Evolutionary conservation across 345 rosid genomes (phyloP).

Genomic region (Luvunga scandens): DNA sequence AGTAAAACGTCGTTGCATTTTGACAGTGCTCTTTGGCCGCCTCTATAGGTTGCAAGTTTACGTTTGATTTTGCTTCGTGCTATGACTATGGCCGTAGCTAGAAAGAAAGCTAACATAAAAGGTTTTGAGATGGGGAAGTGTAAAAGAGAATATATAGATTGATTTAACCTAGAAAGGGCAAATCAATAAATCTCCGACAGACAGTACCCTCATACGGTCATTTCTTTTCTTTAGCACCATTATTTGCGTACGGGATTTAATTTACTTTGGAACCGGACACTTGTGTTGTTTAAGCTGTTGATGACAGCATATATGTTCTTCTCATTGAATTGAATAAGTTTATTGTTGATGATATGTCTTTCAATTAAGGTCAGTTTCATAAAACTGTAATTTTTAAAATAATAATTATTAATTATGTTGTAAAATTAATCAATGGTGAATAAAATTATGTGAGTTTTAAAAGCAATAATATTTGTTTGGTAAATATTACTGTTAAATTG

Average conservation of each 20-base stretch:
- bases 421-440: too few species aligned
- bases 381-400: too few species aligned
- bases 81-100: neutral
- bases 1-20: too few species aligned
- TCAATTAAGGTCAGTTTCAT: too few species aligned
- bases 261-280: neutral
- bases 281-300: neutral
- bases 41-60: too few species aligned
- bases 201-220: neutral
- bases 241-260: neutral
- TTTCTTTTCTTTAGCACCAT: neutral
- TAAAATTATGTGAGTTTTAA: too few species aligned
- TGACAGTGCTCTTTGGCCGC: too few species aligned
- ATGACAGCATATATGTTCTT: too few species aligned
- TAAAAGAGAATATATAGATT: neutral
- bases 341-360: too few species aligned
- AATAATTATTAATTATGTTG: too few species aligned
- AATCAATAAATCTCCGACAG: constrained; percentile 1
- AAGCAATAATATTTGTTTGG: fast-evolving
- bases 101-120: neutral
- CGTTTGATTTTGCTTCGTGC: neutral
- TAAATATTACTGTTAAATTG: too few species aligned
- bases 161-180: constrained; percentile 2
- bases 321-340: too few species aligned
- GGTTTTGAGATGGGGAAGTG: neutral